Conservation (phyloP, 129 eudicot genomes). For the Arctium lappa region DNA sequence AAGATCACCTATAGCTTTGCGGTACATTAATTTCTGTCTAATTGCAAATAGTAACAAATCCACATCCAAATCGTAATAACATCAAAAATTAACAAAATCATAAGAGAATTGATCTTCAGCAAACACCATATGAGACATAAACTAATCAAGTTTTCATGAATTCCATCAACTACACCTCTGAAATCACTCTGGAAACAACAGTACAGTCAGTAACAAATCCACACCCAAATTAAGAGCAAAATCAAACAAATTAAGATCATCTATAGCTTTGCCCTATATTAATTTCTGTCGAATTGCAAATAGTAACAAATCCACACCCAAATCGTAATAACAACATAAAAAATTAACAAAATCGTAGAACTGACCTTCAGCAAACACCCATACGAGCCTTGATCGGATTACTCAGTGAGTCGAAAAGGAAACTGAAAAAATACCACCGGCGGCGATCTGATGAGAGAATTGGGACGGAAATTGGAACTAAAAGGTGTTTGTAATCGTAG, state of each 20-base stretch:
- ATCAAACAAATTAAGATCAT: too few relatives aligned
- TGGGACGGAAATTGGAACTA: neutral
- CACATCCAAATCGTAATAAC: neutral
- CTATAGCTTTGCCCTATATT: neutral
- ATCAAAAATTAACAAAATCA: neutral
- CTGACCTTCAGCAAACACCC: conserved; percentile 12
- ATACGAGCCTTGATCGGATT: neutral
- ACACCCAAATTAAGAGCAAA: neutral
- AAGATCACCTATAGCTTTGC: too few relatives aligned
- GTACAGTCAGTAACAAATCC: neutral
- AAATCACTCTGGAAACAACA: conserved; percentile 11
- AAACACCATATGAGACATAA: neutral
- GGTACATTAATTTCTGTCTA: neutral
- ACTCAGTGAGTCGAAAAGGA: too few relatives aligned
- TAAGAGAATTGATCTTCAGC: too few relatives aligned
- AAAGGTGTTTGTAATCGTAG: neutral
- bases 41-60: neutral
- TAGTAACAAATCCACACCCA: neutral
- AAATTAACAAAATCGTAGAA: neutral
- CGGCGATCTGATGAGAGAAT: conserved; percentile 10
- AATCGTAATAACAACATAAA: neutral
- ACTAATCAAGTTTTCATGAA: neutral
- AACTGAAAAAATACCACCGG: neutral
- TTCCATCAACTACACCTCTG: neutral
- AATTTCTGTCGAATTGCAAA: neutral